Evolutionary conservation across 2,329 filamentous ascomycete genomes (phyloP), one percentile per base, ranked within the genome.

Genomic region (Bipolaris cookei): DNA sequence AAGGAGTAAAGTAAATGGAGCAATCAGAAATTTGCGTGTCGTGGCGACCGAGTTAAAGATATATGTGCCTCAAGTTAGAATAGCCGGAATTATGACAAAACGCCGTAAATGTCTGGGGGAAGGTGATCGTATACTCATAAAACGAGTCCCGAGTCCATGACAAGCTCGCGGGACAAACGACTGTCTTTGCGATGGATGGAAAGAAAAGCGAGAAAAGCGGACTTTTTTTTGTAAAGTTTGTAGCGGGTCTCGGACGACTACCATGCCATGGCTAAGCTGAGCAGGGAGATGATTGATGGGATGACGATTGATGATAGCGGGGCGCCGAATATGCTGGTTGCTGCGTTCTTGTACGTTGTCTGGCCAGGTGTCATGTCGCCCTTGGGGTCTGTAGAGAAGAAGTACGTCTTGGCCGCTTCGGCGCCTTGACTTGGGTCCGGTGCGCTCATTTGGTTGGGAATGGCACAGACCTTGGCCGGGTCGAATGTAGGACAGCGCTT

Each of bases 371-470:
- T 67, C 55, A 72, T 68, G 35, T 64, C 58, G 3, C 49, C 48
- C 25, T 69, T 51, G 30, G 69, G 35, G 10, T 57, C 54, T 32
- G 44, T 65, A 2, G 70, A 65, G 62, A 77, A 77, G 63, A 77
- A 77, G 61, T 75, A 76, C 7, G 75, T 77, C 42, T 71, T 69
- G 14, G 70, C 69, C 25, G 62, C 69, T 16, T 63, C 58, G 14
- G 63, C 65, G 45, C 66, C 68, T 4, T 62, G 32, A 6, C 66
- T 65, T 3, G 63, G 57, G 44, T 76, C 70, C 2, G 74, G 74
- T 16, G 73, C 56, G 1, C 59, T 55, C 28, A 59, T 72, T 56
- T 76, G 74, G 30, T 65, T 63, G 2, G 74, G 74, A 28, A 77
- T 76, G 6, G 66, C 47, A 63, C 75, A 77, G 2, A 73, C 70